Conservation (phyloP, 176 grass and related monocot genomes). For the Pontederia crassipes region DNA sequence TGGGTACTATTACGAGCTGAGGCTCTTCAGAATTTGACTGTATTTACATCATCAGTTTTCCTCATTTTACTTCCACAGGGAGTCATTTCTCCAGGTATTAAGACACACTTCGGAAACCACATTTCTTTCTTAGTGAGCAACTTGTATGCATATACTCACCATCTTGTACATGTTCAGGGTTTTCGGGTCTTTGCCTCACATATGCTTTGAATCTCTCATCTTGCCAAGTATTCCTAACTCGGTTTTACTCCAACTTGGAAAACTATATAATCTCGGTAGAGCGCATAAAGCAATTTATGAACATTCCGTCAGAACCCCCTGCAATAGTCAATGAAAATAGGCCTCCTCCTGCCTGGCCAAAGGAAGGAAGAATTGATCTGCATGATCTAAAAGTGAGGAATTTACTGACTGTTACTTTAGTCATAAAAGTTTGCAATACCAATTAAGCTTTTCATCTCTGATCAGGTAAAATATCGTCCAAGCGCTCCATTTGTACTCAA, state of each 20-base stretch:
- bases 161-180: conserved; percentile 40
- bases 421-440: background rate
- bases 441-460: conserved; percentile 5
- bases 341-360: conserved; percentile 76
- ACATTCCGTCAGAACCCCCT: conserved; percentile 60
- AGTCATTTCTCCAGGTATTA: conserved; percentile 59
- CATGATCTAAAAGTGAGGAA: conserved; percentile 66
- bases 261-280: conserved; percentile 83
- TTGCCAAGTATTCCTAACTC: conserved; percentile 60
- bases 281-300: conserved; percentile 81
- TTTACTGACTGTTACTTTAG: background rate
- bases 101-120: background rate
- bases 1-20: conserved; percentile 94
- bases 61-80: conserved; percentile 69
- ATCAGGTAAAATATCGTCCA: conserved; percentile 68
- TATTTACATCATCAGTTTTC: conserved; percentile 56
- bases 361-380: conserved; percentile 68
- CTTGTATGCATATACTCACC: conserved; percentile 1
- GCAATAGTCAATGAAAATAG: conserved; percentile 56
- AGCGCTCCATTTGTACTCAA: conserved; percentile 81
- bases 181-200: conserved; percentile 83
- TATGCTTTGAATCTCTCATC: conserved; percentile 57
- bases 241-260: conserved; percentile 76
- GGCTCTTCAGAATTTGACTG: conserved; percentile 59
- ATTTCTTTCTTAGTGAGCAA: background rate